Base-by-base conservation (phyloP, 2,329 filamentous ascomycete genomes). In the Colletotrichum karsti region DNA sequence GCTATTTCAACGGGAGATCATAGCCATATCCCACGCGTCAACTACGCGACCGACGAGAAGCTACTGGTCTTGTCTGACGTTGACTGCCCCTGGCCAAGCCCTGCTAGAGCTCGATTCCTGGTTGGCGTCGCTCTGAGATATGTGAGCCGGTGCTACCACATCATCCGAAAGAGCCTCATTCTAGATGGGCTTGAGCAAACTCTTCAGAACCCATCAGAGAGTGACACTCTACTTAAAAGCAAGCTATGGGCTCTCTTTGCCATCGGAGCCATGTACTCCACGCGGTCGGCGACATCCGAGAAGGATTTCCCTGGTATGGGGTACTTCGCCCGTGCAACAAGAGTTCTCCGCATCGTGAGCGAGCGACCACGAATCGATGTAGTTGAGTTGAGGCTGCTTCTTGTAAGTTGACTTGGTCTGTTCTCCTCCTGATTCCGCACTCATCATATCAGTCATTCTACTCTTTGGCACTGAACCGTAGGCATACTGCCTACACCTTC, bases 181-280 rank as follows among this genome's bases (percentile, higher is more conserved):
- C 65, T 80, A 0, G 77, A 78, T 2, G 74, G 74, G 1, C 68
- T 85, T 0, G 79, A 83, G 44, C 76, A 78, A 18, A 74, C 77
- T 0, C 77, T 82, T n/a, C 72, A 76, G 54, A 77, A 79, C 39
- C 74, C 76, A 2, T 70, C 73, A 7, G 77, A 76, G 10, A 75
- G 74, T 5, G 77, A 79, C 41, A 74, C 76, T 1, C 67, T 82
- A 0, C 65, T 77, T 0, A 77, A 75, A 12, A 81, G 80, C 69
- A 83, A 83, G 50, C 63, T 85, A 0, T 82, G 80, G 75, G 81
- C 80, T 0, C 48, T 85, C 3, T 83, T 85, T 67, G 83, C 83
- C 0, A 76, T 85, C 6, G 83, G 83, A 0, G 82, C 84, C 64
- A 78, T 82, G 33, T 84, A 83, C 30, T 83, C 83, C 0, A 79